Conservation (phyloP, 2,329 filamentous ascomycete species). For the Chaetomium globosum region DNA sequence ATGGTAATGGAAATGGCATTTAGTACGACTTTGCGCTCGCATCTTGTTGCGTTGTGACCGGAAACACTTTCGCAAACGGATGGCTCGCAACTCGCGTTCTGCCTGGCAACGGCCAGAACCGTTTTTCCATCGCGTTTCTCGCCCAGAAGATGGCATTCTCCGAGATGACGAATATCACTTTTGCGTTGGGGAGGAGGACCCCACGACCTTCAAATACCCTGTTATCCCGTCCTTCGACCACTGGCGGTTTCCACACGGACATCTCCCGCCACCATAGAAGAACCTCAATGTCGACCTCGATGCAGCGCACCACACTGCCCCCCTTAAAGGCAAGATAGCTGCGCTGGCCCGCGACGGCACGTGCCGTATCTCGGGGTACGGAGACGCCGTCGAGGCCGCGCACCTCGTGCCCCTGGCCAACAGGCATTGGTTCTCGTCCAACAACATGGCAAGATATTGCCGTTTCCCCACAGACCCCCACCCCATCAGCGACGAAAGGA, state of each 20-base stretch:
- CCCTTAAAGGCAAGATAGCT: slow-evolving; percentile 9
- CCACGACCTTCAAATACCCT: slow-evolving; percentile 23
- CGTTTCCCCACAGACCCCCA: background rate
- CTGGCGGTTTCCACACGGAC: slow-evolving; percentile 26
- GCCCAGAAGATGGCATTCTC: slow-evolving; percentile 21
- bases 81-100: background rate
- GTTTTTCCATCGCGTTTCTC: slow-evolving; percentile 17
- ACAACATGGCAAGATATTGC: slow-evolving; percentile 39
- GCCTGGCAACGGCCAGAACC: background rate
- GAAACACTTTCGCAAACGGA: background rate
- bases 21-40: slow-evolving; percentile 23
- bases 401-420: slow-evolving; percentile 23
- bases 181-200: slow-evolving; percentile 21
- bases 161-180: slow-evolving; percentile 14
- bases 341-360: slow-evolving; percentile 21
- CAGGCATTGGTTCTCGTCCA: slow-evolving; percentile 21
- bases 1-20: slow-evolving; percentile 13
- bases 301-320: background rate
- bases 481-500: slow-evolving; percentile 11
- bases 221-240: slow-evolving; percentile 27
- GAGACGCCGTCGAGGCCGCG: slow-evolving; percentile 20
- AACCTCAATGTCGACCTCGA: slow-evolving; percentile 4
- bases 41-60: slow-evolving; percentile 24
- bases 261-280: slow-evolving; percentile 20
- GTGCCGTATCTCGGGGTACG: slow-evolving; percentile 21